Base-by-base conservation (phyloP, 2,329 filamentous ascomycete species). In the Paecilomyces sp. region DNA sequence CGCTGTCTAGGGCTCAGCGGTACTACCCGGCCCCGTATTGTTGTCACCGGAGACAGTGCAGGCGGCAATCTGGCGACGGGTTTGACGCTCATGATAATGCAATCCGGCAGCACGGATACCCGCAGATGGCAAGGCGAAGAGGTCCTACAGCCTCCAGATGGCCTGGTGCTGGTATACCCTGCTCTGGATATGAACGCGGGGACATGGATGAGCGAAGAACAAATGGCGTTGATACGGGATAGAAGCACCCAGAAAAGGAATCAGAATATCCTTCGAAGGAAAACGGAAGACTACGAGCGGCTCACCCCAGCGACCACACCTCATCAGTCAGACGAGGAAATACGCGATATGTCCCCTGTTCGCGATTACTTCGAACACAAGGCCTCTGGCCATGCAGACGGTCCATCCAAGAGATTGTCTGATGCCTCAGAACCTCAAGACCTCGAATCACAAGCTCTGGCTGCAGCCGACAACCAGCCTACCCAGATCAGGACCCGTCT, bases 191-290 rank as follows among this genome's bases (percentile, higher is more conserved):
- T 97, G 89, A 97, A 96, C 69, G 97, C 97, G 65, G 91, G 91
- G 41, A 97, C 92, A 74, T 99, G 94, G 94, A 97, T 99, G 92
- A 92, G 91, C 0, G 93, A 97, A 67, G 93, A 97, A 73, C 92
- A 99, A 72, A 96, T 97, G 91, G 86, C 91, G 0, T 78, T 99
- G 62, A 96, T 99, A 63, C 88, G 91, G 64, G 92, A 96, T 63
- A 86, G 91, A 11, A 84, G 86, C 60, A 87, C 87, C 71, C 84
- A 91, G 25, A 88, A 87, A 66, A 91, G 88, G 1, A 96, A 97
- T 69, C 83, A 84, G 60, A 83, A 85, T 28, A 89, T 97, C 58
- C 79, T 97, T 11, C 83, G 88, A 36, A 84, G 90, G 60, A 97
- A 99, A 78, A 92, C 87, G 63, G 89, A 91, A 77, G 90, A 97